Conservation (phyloP, 1,139 yeast species). For the Nadsonia commutata region DNA sequence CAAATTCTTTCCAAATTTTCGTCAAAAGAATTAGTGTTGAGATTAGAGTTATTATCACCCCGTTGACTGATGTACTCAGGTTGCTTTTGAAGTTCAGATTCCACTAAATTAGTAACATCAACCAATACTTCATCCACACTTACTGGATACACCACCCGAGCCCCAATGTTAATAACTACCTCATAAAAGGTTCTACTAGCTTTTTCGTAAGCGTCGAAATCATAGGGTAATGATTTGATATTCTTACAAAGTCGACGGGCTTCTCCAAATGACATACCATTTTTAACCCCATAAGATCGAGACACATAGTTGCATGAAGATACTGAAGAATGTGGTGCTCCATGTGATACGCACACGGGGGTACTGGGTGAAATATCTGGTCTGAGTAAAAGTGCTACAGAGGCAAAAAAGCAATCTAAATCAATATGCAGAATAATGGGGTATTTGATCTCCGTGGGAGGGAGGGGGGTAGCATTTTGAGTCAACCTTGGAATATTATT, state of each 20-base stretch:
- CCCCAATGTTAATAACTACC: conserved; percentile 24
- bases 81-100: conserved; percentile 3
- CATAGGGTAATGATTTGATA: conserved; percentile 48
- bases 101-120: conserved; percentile 37
- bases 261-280: conserved; percentile 77
- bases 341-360: conserved; percentile 55
- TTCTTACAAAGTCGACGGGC: conserved; percentile 57
- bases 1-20: conserved; percentile 3
- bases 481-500: not conserved
- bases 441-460: not conserved
- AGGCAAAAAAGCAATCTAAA: conserved; percentile 87
- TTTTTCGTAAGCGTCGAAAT: conserved; percentile 57
- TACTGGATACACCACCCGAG: conserved; percentile 63
- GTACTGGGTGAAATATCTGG: conserved; percentile 32
- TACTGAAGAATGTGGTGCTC: conserved; percentile 39
- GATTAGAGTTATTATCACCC: too few species aligned
- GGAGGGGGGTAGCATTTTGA: conserved; percentile 1
- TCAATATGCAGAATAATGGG: conserved; percentile 59
- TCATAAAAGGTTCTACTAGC: conserved; percentile 43
- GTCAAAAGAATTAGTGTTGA: conserved; percentile 1
- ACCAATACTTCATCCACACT: conserved; percentile 83
- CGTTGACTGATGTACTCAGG: too few species aligned
- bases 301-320: conserved; percentile 90
- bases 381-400: conserved; percentile 53
- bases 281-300: conserved; percentile 52